Percentiles rank a stretch among this genome's conserved stretches.
Conservation (phyloP, 2,329 filamentous ascomycete genomes). For the Aureobasidium subglaciale region DNA sequence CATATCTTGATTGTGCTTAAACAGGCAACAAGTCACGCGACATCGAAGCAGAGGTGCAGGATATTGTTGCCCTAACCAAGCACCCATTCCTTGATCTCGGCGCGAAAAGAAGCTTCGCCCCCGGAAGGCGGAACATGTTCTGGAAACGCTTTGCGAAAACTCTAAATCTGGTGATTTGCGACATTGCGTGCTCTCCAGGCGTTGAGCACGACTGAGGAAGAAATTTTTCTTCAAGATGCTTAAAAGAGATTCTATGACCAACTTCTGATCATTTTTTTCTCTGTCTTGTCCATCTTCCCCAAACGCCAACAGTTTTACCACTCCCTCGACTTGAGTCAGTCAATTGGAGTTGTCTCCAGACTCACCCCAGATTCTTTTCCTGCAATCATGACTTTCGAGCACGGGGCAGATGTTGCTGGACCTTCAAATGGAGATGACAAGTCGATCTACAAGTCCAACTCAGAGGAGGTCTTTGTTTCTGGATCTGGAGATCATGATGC, state of each 20-base stretch:
- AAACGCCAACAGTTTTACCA: not conserved
- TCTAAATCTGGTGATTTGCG: slow-evolving; percentile 8
- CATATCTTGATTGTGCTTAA: not conserved
- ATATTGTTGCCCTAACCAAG: not conserved
- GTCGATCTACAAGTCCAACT: slow-evolving; percentile 3
- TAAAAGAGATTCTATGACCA: slow-evolving; percentile 5
- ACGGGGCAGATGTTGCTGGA: slow-evolving; percentile 7
- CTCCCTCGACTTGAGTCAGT: not conserved
- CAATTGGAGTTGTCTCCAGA: not conserved
- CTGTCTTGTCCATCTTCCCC: not conserved
- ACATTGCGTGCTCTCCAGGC: slow-evolving; percentile 8
- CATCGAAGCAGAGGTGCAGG: not conserved
- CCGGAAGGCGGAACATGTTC: not conserved
- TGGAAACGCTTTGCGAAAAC: slow-evolving; percentile 5
- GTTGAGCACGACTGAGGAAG: not conserved
- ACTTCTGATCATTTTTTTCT: not conserved
- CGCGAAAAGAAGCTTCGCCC: not conserved
- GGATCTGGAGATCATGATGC: slow-evolving; percentile 9
- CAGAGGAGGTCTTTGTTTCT: slow-evolving; percentile 3
- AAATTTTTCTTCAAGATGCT: not conserved
- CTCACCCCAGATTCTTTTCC: slow-evolving; percentile 1
- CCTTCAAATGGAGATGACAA: not conserved
- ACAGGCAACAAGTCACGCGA: not conserved
- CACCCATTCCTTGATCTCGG: not conserved
- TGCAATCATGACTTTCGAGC: slow-evolving; percentile 5